Evolutionary conservation across 352 stramenopile genomes (phyloP).

Genomic region (Detonula confervacea): DNA sequence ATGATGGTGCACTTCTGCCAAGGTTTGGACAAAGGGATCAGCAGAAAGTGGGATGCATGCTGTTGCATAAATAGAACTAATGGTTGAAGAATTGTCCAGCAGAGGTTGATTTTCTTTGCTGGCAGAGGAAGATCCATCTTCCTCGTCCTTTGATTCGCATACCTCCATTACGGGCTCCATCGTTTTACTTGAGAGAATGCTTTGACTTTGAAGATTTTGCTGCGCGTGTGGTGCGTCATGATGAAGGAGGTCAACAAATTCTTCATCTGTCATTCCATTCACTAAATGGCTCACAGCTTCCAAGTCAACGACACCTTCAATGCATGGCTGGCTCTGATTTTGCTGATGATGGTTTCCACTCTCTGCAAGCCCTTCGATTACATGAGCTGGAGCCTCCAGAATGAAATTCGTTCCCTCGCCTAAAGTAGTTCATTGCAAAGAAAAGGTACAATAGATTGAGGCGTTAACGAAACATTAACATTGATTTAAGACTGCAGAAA

Average conservation of each 20-base stretch:
- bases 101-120: conserved; percentile 4
- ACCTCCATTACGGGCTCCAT: neutral
- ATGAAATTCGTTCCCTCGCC: conserved; percentile 28
- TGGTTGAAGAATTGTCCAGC: neutral
- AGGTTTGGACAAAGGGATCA: conserved; percentile 42
- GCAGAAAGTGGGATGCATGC: conserved; percentile 18
- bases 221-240: neutral
- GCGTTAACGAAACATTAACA: too few relatives aligned
- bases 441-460: too few relatives aligned
- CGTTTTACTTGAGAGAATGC: neutral
- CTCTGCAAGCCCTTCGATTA: conserved; percentile 33
- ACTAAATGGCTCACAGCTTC: conserved; percentile 17
- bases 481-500: too few relatives aligned
- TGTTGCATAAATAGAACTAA: conserved; percentile 2
- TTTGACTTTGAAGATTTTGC: neutral
- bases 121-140: neutral
- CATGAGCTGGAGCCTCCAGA: conserved; percentile 16
- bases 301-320: conserved; percentile 36
- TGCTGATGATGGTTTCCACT: conserved; percentile 1
- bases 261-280: conserved; percentile 16
- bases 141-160: neutral
- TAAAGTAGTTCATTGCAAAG: too few relatives aligned
- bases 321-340: conserved; percentile 9
- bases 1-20: conserved; percentile 16
- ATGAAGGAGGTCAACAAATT: conserved; percentile 30